Evolutionary conservation across 2,329 filamentous ascomycete species (phyloP).

Genomic region (Talaromyces sp.): DNA sequence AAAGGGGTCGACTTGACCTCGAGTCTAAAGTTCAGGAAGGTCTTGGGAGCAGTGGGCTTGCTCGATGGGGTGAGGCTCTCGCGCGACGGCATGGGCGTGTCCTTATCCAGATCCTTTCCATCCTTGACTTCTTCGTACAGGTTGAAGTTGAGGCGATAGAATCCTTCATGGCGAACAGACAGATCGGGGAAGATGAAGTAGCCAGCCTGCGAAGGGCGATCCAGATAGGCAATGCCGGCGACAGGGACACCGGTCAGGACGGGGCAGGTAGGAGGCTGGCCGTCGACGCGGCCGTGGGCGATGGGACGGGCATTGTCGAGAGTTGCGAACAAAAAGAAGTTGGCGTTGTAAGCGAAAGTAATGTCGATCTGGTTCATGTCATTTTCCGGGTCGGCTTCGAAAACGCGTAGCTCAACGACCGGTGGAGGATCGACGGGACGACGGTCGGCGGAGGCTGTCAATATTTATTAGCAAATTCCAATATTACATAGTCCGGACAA

Average conservation of each 20-base stretch:
- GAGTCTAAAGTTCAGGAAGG: constrained; percentile 75
- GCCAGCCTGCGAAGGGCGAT: constrained; percentile 71
- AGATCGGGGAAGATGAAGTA: constrained; percentile 98
- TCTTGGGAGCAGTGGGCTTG: constrained; percentile 43
- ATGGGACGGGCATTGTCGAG: constrained; percentile 81
- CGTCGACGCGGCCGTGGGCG: constrained; percentile 71
- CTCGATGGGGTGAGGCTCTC: constrained; percentile 22
- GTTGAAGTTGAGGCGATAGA: constrained; percentile 86
- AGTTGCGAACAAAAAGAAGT: constrained; percentile 95
- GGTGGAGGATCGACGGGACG: constrained; percentile 92
- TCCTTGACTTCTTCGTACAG: constrained; percentile 93
- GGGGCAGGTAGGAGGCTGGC: constrained; percentile 63
- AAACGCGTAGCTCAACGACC: constrained; percentile 85
- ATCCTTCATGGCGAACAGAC: constrained; percentile 91
- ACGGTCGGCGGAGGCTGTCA: constrained; percentile 72
- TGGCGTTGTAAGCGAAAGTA: constrained; percentile 90
- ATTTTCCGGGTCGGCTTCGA: constrained; percentile 56
- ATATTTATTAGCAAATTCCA: constrained; percentile 11
- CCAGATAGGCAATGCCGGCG: constrained; percentile 91
- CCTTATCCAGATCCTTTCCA: constrained; percentile 67
- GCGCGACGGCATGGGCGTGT: constrained; percentile 37
- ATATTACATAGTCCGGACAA: not conserved
- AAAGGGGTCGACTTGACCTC: constrained; percentile 87
- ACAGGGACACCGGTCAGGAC: constrained; percentile 93
- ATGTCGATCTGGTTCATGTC: constrained; percentile 63